Base-by-base conservation (phyloP, 352 stramenopile species). In the Globisporangium abappressorium region DNA sequence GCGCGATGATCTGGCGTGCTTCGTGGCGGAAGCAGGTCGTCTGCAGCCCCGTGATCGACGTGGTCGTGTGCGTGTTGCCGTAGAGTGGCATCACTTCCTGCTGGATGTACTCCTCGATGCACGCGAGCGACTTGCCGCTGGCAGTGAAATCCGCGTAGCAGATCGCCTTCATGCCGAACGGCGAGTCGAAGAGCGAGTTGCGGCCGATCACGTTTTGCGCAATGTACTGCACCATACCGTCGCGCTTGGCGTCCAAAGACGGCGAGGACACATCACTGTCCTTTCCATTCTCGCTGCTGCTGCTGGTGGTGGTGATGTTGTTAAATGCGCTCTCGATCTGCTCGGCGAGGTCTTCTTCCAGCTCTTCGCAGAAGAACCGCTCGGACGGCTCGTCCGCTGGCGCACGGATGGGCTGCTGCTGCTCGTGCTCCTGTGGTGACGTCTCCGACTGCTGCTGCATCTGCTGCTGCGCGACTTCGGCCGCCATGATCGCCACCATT, bases 21-120 rank as follows among this genome's bases (percentile, higher is more conserved):
- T 99, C 97, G 57, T 97, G 81, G 6, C 97, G 90, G 77, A 99
- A 99, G 41, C 92, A 98, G 18, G 95, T 99, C 38, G 84, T 97
- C 73, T 91, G 84, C 12, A 90, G 68, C 5, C 85, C 85, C 43
- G 82, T 92, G 54, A 88, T 78, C n/a, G 85, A 96, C 20, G 86
- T 93, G 30, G 86, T 96, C 22, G 97, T 99, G 79, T 99, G 97
- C 20, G 97, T 99, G 71, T 99, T 99, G 34, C 94, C 97, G 74
- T 99, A 99, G 46, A 98, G 82, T 1, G 97, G 96, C 68, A 98
- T 69, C 26, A 98, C 97, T 34, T 93, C 80, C 38, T 80, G 41
- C 38, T 73, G 56, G 7, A 99, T 73, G 62, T 98, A 99, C 18
- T 87, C 66, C 74, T 99, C 97, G 12, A 99, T 86, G 56, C 79